Evolutionary conservation across 2,329 filamentous ascomycete species (phyloP).

Genomic region (Ceratocystis diversiconidia): DNA sequence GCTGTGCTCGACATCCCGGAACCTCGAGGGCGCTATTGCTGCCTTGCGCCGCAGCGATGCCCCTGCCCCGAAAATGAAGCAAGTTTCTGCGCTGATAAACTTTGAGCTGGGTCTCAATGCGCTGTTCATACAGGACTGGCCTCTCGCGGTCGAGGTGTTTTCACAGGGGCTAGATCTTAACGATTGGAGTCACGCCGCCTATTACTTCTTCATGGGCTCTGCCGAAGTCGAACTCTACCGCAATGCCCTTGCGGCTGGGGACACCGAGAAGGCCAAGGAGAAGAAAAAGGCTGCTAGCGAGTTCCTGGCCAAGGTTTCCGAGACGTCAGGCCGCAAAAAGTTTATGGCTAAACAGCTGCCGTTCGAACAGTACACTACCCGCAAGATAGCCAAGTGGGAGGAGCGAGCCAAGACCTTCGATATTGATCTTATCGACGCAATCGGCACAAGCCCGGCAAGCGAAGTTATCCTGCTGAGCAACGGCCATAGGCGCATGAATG

Average conservation of each 20-base stretch:
- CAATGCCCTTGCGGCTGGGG: conserved; percentile 29
- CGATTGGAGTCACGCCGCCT: conserved; percentile 79
- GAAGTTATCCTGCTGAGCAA: conserved; percentile 96
- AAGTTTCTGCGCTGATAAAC: conserved; percentile 69
- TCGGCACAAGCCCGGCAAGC: conserved; percentile 65
- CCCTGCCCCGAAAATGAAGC: conserved; percentile 60
- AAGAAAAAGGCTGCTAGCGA: conserved; percentile 54
- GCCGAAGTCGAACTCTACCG: conserved; percentile 75
- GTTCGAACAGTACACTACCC: conserved; percentile 70
- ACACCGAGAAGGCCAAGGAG: conserved; percentile 33
- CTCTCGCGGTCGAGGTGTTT: conserved; percentile 60
- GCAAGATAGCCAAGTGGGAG: conserved; percentile 84
- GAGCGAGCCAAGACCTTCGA: conserved; percentile 53
- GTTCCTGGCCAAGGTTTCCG: conserved; percentile 56
- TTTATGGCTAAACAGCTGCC: conserved; percentile 84
- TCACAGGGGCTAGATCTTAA: conserved; percentile 63
- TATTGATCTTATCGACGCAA: conserved; percentile 60
- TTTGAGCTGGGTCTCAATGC: conserved; percentile 71
- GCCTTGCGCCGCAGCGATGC: conserved; percentile 40
- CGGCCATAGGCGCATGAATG: conserved; percentile 66
- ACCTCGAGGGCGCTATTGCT: conserved; percentile 52
- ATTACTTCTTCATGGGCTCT: conserved; percentile 74
- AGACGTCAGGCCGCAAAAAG: conserved; percentile 66
- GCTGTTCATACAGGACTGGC: conserved; percentile 68
- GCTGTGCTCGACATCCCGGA: conserved; percentile 51